Evolutionary conservation across 2,329 filamentous ascomycete species (phyloP).

Genomic region (Biscogniauxia marginata): DNA sequence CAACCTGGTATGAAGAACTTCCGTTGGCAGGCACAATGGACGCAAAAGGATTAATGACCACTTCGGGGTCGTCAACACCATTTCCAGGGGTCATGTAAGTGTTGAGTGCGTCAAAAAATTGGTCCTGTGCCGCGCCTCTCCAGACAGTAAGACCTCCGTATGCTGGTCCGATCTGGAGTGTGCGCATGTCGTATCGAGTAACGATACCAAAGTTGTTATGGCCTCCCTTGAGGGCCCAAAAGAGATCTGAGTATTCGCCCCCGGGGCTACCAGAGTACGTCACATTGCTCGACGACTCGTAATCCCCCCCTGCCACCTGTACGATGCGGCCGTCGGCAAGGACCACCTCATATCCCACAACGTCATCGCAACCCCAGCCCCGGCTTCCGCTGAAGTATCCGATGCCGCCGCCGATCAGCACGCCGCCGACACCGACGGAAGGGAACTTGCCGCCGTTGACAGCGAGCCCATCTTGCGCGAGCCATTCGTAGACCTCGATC

Average conservation of each 20-base stretch:
- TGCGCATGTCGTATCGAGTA: conserved; percentile 33
- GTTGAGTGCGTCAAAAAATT: conserved; percentile 10
- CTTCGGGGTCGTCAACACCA: conserved; percentile 20
- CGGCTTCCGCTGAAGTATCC: conserved; percentile 14
- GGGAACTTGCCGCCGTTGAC: conserved; percentile 25
- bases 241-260: conserved; percentile 37
- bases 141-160: conserved; percentile 12
- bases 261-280: conserved; percentile 27
- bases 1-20: conserved; percentile 3
- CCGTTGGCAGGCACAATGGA: conserved; percentile 12
- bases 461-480: conserved; percentile 16
- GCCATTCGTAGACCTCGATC: conserved; percentile 21
- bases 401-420: conserved; percentile 26
- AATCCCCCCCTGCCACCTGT: too few relatives aligned
- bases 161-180: conserved; percentile 19
- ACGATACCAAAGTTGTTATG: conserved; percentile 44
- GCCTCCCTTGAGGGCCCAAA: conserved; percentile 45
- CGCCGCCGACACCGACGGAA: conserved; percentile 26
- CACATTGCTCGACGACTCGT: too few relatives aligned
- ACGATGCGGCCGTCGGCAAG: conserved; percentile 30
- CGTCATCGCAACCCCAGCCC: conserved; percentile 41
- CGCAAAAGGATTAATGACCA: conserved; percentile 13
- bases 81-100: conserved; percentile 18
- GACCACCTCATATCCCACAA: conserved; percentile 42
- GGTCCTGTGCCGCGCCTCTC: conserved; percentile 3